These are phyloP conservation scores for Phytophthora pluvialis DNA, from an alignment of 352 stramenopile species.

Conservation along the genomic window DNA sequence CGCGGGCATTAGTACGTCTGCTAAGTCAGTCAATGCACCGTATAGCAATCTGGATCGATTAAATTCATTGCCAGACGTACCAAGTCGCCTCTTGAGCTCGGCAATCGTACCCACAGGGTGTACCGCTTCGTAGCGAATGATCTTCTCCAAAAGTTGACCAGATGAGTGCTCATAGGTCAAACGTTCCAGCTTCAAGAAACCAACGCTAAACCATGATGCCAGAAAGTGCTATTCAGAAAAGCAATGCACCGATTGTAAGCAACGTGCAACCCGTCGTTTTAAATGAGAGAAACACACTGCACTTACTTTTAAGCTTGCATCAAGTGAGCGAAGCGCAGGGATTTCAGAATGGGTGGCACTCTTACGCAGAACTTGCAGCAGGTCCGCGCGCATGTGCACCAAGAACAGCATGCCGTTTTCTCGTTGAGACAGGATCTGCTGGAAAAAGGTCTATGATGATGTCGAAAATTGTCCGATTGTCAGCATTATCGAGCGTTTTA, in stretches of 20 bases:
- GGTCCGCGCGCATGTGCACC: constrained; percentile 75
- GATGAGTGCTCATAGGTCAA: constrained; percentile 95
- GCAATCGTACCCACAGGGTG: constrained; percentile 94
- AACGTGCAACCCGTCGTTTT: neutral
- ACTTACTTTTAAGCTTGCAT: constrained; percentile 73
- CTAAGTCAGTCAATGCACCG: neutral
- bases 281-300: neutral
- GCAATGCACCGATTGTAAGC: neutral
- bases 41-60: neutral
- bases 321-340: constrained; percentile 68
- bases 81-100: constrained; percentile 92
- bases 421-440: constrained; percentile 84
- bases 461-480: neutral
- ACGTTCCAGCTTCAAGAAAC: constrained; percentile 89
- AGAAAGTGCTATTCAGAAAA: constrained; percentile 77
- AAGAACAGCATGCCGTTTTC: constrained; percentile 86
- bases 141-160: constrained; percentile 94
- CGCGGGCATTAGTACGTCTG: no score
- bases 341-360: constrained; percentile 49
- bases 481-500: neutral
- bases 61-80: constrained; percentile 29
- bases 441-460: constrained; percentile 73
- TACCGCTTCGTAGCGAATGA: constrained; percentile 95
- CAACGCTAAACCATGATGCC: constrained; percentile 92
- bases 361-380: constrained; percentile 72